Conservation (phyloP, 2,329 filamentous ascomycete genomes). For the Cadophora sp. region DNA sequence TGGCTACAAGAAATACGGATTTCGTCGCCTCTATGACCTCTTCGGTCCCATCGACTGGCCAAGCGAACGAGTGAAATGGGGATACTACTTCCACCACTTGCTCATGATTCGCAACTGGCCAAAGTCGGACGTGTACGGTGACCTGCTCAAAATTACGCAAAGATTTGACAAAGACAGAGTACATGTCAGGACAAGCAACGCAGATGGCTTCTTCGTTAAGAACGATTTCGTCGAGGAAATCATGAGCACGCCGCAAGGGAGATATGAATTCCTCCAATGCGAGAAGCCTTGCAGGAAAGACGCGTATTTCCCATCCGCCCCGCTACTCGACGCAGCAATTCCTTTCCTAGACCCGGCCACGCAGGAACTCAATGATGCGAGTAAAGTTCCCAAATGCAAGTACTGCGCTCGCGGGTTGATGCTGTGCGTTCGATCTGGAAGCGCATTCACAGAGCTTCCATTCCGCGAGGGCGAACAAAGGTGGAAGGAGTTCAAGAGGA, state of each 20-base stretch:
- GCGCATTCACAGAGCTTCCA: neutral
- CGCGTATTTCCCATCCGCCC: constrained; percentile 1
- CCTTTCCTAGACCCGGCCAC: constrained; percentile 9
- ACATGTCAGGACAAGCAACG: constrained; percentile 14
- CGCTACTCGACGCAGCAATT: constrained; percentile 5
- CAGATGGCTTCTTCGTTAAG: constrained; percentile 18
- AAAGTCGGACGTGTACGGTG: neutral
- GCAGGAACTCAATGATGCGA: constrained; percentile 1
- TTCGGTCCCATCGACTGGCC: constrained; percentile 9
- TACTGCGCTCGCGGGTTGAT: constrained; percentile 8
- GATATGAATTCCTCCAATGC: constrained; percentile 8
- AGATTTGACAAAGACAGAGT: neutral
- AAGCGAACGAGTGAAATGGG: constrained; percentile 12
- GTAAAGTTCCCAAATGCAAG: constrained; percentile 2
- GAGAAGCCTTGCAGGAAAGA: constrained; percentile 1
- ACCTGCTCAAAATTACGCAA: neutral
- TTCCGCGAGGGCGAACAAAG: neutral
- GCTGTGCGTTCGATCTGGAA: neutral
- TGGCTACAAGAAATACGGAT: constrained; percentile 7
- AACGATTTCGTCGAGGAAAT: neutral
- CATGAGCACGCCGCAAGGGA: constrained; percentile 9
- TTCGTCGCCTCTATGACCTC: constrained; percentile 14
- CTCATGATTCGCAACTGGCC: constrained; percentile 15
- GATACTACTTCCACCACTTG: constrained; percentile 17
- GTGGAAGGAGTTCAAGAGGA: constrained; percentile 5